These are phyloP conservation scores for Geotrichum bryndzae DNA, from an alignment of 1,139 yeast genomes.

Conservation along the genomic window DNA sequence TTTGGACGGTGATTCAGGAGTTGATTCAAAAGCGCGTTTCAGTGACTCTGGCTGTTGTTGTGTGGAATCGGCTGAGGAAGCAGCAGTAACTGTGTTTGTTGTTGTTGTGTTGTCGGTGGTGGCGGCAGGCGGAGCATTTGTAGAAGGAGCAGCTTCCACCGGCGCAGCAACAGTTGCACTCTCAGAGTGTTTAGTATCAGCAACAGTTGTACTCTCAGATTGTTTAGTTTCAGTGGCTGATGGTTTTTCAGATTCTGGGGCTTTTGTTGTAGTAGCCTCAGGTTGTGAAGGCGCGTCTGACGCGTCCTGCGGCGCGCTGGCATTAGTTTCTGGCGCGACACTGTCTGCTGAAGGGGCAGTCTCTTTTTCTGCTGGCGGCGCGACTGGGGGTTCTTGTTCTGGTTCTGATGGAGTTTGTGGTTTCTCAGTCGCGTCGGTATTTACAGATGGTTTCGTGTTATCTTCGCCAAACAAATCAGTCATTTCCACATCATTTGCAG, in stretches of 20 bases:
- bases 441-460: background rate
- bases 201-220: background rate
- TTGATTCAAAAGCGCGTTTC: background rate
- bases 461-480: background rate
- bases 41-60: background rate
- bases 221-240: background rate
- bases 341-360: background rate
- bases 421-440: background rate
- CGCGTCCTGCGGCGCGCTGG: background rate
- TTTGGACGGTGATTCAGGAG: conserved; percentile 4
- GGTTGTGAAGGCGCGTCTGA: background rate
- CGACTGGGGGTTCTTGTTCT: background rate
- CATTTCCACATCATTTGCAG: background rate
- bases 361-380: background rate
- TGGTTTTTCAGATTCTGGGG: background rate
- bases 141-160: background rate
- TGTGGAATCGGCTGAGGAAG: background rate
- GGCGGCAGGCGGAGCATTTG: background rate
- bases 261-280: background rate
- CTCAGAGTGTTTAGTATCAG: background rate
- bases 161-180: background rate
- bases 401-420: background rate
- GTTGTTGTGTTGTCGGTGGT: background rate
- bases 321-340: background rate
- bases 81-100: background rate